Evolutionary conservation across 2,329 filamentous ascomycete genomes (phyloP).

Genomic region (Pseudophaeomoniella oleicola): DNA sequence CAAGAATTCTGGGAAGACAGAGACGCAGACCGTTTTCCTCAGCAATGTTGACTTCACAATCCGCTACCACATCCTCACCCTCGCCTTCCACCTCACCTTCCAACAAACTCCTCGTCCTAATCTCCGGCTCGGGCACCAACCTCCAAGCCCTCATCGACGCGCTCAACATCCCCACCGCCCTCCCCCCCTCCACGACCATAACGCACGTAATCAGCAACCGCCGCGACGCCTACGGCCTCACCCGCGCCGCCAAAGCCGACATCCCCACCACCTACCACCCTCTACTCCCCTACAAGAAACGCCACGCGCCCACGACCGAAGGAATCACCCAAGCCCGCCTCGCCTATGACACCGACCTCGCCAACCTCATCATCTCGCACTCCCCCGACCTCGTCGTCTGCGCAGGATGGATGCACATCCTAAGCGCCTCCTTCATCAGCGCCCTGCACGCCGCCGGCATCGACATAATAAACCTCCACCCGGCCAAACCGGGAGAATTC

Average conservation of each 20-base stretch:
- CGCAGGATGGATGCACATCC: slow-evolving; percentile 78
- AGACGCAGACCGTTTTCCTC: too few relatives aligned
- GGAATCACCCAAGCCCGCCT: slow-evolving; percentile 39
- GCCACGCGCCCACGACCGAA: slow-evolving; percentile 41
- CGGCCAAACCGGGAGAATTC: slow-evolving; percentile 57
- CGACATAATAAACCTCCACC: slow-evolving; percentile 70
- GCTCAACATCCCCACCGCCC: slow-evolving; percentile 25
- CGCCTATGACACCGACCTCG: slow-evolving; percentile 63
- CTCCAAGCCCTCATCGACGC: slow-evolving; percentile 63
- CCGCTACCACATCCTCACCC: too few relatives aligned
- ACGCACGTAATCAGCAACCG: slow-evolving; percentile 52
- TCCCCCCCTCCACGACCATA: slow-evolving; percentile 38
- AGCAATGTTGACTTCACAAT: too few relatives aligned
- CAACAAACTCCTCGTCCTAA: slow-evolving; percentile 43
- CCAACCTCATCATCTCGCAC: slow-evolving; percentile 48
- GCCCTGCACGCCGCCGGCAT: slow-evolving; percentile 49
- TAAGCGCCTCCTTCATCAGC: slow-evolving; percentile 53
- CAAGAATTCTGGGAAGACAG: too few relatives aligned
- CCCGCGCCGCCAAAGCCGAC: slow-evolving; percentile 40
- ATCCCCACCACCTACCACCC: slow-evolving; percentile 75
- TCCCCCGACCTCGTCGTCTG: slow-evolving; percentile 63
- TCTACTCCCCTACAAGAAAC: slow-evolving; percentile 60
- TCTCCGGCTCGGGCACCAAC: slow-evolving; percentile 62
- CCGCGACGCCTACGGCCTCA: slow-evolving; percentile 49
- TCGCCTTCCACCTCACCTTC: too few relatives aligned